A percentile compares a stretch with the other conserved stretches of the same genome.
These are phyloP conservation scores for Penicilliopsis zonata DNA, from an alignment of 495 filamentous ascomycete genomes.

Conservation along the genomic window DNA sequence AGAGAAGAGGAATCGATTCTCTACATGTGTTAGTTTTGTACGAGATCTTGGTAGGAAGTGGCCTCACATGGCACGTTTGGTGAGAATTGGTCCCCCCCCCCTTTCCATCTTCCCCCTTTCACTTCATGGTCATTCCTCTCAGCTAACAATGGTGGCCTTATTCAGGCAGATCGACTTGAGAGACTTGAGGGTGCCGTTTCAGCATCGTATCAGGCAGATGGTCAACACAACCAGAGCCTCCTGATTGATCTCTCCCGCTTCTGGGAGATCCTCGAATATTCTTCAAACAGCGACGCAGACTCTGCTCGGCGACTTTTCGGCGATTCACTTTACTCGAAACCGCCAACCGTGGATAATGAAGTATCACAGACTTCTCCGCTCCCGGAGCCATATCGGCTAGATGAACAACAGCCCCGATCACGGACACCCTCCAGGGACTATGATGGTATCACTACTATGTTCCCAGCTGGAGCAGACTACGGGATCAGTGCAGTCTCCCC, in stretches of 20 bases:
- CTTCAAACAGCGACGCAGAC: constrained; percentile 29
- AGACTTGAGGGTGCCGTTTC: constrained; percentile 33
- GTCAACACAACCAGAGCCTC: constrained; percentile 29
- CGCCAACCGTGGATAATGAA: constrained; percentile 15
- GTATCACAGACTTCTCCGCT: constrained; percentile 33
- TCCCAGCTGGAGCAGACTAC: constrained; percentile 11
- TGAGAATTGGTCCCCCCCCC: constrained; percentile 11
- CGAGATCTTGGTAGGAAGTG: constrained; percentile 25
- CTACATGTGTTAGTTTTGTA: constrained; percentile 34
- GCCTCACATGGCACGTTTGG: constrained; percentile 36
- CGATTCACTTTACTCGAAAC: constrained; percentile 20
- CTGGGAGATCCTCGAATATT: constrained; percentile 39
- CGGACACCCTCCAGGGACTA: constrained; percentile 7
- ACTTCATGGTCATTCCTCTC: no score
- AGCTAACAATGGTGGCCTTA: background rate
- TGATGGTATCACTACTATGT: constrained; percentile 5
- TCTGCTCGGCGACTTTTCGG: constrained; percentile 31
- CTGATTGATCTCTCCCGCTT: constrained; percentile 37
- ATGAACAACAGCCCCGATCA: constrained; percentile 9
- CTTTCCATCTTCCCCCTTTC: no score
- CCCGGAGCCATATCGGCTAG: constrained; percentile 30
- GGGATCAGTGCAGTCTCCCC: constrained; percentile 12
- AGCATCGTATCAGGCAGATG: constrained; percentile 28
- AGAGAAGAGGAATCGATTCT: constrained; percentile 32
- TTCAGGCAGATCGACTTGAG: constrained; percentile 29